Conservation (phyloP, 2,329 filamentous ascomycete species). For the Blastomyces gilchristii region DNA sequence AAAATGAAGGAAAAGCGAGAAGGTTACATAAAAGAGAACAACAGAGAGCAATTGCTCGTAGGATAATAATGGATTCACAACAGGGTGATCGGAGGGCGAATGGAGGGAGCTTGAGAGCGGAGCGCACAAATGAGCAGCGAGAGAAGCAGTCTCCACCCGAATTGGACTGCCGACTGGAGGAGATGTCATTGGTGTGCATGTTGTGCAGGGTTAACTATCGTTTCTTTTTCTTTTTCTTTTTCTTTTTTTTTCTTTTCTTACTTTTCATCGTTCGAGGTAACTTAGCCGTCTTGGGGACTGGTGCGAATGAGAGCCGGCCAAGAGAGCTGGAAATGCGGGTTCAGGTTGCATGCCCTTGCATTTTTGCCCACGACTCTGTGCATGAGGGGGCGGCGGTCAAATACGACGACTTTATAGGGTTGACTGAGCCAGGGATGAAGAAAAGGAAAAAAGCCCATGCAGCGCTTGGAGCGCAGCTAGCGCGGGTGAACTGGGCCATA, state of each 20-base stretch:
- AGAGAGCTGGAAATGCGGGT: not conserved
- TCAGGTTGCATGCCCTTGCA: not conserved
- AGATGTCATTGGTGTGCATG: not conserved
- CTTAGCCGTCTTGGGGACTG: not conserved
- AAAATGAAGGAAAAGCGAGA: not conserved
- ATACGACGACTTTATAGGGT: not conserved
- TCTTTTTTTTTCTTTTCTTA: no score
- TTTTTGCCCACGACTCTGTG: not conserved
- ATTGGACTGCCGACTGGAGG: not conserved
- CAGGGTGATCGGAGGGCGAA: not conserved
- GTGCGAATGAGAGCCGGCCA: not conserved
- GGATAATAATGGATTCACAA: not conserved
- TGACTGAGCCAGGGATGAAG: not conserved
- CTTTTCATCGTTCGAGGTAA: not conserved
- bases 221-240: no score
- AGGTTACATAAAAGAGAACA: not conserved
- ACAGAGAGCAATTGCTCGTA: not conserved
- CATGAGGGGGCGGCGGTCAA: not conserved
- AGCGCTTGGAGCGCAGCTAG: not conserved
- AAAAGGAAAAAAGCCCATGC: not conserved
- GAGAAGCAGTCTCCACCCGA: not conserved
- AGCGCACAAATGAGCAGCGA: not conserved
- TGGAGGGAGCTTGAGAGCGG: not conserved
- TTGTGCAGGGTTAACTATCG: not conserved
- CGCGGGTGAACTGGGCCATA: not conserved